Base-by-base conservation (phyloP, 345 rosid genomes). In the Pelargonium nanum region DNA sequence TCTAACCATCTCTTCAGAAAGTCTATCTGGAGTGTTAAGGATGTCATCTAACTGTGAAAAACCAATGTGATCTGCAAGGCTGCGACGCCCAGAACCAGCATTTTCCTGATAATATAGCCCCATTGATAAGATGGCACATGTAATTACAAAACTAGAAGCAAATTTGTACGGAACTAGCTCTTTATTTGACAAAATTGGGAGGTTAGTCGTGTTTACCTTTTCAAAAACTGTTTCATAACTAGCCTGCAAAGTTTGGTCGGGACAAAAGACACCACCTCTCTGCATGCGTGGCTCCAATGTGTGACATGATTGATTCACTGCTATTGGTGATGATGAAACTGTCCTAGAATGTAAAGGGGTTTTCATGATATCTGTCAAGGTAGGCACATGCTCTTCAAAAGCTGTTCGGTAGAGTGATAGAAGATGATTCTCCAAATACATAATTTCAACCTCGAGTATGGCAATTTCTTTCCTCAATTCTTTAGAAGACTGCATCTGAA, bases 31-130 rank as follows among this genome's bases (percentile, higher is more conserved):
- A 52, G 80, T 75, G 28, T 53, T 56, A 55, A 73, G 25, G 61
- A 64, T 50, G 24, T 72, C 67, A 44, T 77, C 68, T 21, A 69
- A 26, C 56, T 34, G 57, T 52, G 87, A 78, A 61, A 80, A 66
- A 32, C 87, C 75, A 24, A 90, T 68, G 77, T 80, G 85, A 80
- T 87, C 92, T 54, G 88, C 97, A 20, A 90, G 95, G 74, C 92
- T 83, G 32, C 71, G 74, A 58, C 72, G 85, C 64, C 82, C 70
- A 53, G 83, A 77, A 71, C 70, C 64, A 12, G 68, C 65, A 48
- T 63, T 78, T 61, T 32, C 75, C 56, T 54, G 71, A 23, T 76
- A 15, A 19, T 34, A 23, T 20, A 30, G 24, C 21, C 0, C 23
- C 6, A 20, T 24, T 45, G n/a, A n/a, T 48, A 58, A 65, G n/a